A percentile compares a stretch with the other conserved stretches of the same genome.
Evolutionary conservation across 225 moss, liverwort and hornwort genomes (phyloP).

Genomic region (Sphagnum contortum): DNA sequence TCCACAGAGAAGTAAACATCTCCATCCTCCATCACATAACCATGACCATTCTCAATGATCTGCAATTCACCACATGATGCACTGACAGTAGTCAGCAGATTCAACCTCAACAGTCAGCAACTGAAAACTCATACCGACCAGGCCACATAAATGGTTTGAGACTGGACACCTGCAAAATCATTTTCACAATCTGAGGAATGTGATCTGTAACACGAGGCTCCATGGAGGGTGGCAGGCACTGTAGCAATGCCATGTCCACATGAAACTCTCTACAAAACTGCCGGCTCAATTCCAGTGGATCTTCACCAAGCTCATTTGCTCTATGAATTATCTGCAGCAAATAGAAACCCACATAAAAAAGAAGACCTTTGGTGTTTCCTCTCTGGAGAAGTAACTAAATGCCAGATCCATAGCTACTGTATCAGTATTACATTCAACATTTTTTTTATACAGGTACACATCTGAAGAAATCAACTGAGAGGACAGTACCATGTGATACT

Average conservation of each 20-base stretch:
- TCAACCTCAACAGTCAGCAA: not conserved
- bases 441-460: no score
- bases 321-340: slow-evolving; percentile 78
- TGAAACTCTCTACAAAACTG: slow-evolving; percentile 92
- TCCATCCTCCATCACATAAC: slow-evolving; percentile 78
- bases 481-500: no score
- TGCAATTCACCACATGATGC: slow-evolving; percentile 15
- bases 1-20: slow-evolving; percentile 92
- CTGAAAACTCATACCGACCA: not conserved
- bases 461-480: no score
- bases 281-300: slow-evolving; percentile 69
- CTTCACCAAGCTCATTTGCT: slow-evolving; percentile 77
- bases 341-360: no score
- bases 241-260: slow-evolving; percentile 75
- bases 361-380: no score
- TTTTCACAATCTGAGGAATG: slow-evolving; percentile 65
- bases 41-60: slow-evolving; percentile 90
- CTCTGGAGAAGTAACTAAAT: no score
- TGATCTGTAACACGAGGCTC: slow-evolving; percentile 96
- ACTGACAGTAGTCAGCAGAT: not conserved
- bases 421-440: no score
- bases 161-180: slow-evolving; percentile 64
- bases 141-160: not conserved
- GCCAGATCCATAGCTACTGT: no score
- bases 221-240: slow-evolving; percentile 67